Conservation (phyloP, 495 filamentous ascomycete species). For the Penicillium herquei region DNA sequence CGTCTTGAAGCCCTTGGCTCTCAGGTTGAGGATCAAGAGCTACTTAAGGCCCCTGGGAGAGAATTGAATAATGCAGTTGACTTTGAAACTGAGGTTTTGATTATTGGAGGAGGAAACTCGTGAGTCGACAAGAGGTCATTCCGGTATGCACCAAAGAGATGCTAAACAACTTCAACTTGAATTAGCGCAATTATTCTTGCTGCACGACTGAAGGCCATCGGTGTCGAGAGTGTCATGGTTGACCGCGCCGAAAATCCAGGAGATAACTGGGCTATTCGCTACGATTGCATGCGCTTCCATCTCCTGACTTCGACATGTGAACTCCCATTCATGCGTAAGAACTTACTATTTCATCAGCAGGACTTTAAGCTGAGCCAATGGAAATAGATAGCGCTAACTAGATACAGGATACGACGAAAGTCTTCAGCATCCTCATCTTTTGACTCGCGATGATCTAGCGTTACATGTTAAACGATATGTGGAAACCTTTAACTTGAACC, state of each 20-base stretch:
- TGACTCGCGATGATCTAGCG: conserved; percentile 36
- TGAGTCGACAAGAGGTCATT: conserved; percentile 2
- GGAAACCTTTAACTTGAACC: conserved; percentile 35
- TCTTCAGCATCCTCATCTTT: conserved; percentile 28
- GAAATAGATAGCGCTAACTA: too few species aligned
- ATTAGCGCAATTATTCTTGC: conserved; percentile 27
- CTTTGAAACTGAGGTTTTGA: conserved; percentile 24
- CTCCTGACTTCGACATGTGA: conserved; percentile 25
- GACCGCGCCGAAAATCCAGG: conserved; percentile 32
- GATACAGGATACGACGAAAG: conserved; percentile 17
- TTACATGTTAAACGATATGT: conserved; percentile 32
- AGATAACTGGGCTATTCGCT: conserved; percentile 38
- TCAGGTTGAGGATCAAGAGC: conserved; percentile 13
- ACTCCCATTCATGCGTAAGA: conserved; percentile 20
- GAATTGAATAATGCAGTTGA: not conserved
- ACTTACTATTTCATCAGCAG: not conserved
- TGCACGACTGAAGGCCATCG: conserved; percentile 36
- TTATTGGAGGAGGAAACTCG: conserved; percentile 28
- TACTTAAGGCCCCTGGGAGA: conserved; percentile 4
- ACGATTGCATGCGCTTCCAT: conserved; percentile 35
- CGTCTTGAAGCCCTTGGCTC: conserved; percentile 16
- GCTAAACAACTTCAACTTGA: not conserved
- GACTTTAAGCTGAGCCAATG: too few species aligned
- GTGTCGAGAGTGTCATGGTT: conserved; percentile 29
- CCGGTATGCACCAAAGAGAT: too few species aligned